Conservation (phyloP, 1,139 yeast species). For the Magnusiomyces sp. region DNA sequence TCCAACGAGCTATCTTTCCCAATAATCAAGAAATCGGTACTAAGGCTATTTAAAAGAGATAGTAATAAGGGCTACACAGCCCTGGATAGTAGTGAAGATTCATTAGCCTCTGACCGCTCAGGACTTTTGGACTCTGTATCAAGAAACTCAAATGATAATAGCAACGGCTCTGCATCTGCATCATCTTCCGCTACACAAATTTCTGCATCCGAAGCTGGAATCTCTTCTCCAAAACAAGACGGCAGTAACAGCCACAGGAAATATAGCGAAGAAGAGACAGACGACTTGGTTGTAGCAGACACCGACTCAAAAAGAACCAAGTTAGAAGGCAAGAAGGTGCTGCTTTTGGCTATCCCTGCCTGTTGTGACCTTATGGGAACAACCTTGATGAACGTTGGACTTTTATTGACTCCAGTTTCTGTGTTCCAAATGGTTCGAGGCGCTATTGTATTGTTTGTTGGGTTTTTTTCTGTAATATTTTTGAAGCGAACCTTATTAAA, state of each 20-base stretch:
- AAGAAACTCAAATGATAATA: too few relatives aligned
- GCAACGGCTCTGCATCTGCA: neutral
- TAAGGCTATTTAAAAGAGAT: too few relatives aligned
- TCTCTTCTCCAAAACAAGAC: too few relatives aligned
- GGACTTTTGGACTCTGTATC: too few relatives aligned
- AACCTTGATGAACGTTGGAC: slow-evolving; percentile 67
- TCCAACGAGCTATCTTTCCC: neutral
- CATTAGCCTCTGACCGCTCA: too few relatives aligned
- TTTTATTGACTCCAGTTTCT: slow-evolving; percentile 71
- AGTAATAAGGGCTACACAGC: slow-evolving; percentile 15
- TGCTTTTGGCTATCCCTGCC: slow-evolving; percentile 51
- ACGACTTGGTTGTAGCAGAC: neutral
- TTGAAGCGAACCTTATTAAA: slow-evolving; percentile 48
- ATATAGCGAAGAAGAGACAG: too few relatives aligned
- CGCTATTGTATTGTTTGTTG: slow-evolving; percentile 68
- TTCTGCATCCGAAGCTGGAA: too few relatives aligned
- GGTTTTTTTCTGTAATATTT: slow-evolving; percentile 57
- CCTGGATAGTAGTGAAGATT: too few relatives aligned
- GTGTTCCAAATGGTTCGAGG: slow-evolving; percentile 83
- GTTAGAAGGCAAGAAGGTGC: slow-evolving; percentile 26
- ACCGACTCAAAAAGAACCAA: neutral
- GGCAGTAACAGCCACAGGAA: too few relatives aligned
- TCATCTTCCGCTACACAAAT: too few relatives aligned
- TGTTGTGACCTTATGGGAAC: slow-evolving; percentile 67
- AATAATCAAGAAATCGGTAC: slow-evolving; percentile 4